A percentile compares a stretch with the other conserved stretches of the same genome.
Evolutionary conservation across 768 basidiomycete species (phyloP).

Genomic region (Epithele typhae): DNA sequence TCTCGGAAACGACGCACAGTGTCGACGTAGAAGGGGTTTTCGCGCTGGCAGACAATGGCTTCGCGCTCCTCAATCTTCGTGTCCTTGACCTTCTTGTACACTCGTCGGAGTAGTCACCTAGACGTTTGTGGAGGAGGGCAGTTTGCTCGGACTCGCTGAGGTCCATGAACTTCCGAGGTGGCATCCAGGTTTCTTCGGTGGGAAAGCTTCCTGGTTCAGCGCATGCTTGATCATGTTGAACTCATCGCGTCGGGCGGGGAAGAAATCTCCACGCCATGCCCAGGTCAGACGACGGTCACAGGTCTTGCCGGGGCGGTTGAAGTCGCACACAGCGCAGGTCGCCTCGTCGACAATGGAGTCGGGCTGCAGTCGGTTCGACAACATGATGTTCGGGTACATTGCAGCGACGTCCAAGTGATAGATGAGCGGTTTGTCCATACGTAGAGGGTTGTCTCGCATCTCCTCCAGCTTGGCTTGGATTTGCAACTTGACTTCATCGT

Average conservation of each 20-base stretch:
- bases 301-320: slow-evolving; percentile 91
- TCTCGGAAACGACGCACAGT: slow-evolving; percentile 97
- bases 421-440: slow-evolving; percentile 89
- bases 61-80: slow-evolving; percentile 92
- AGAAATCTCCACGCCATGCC: slow-evolving; percentile 99
- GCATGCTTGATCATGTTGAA: slow-evolving; percentile 99
- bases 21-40: slow-evolving; percentile 99
- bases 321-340: slow-evolving; percentile 97
- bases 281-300: slow-evolving; percentile 93
- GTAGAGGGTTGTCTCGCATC: slow-evolving; percentile 88
- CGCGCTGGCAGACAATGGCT: slow-evolving; percentile 93
- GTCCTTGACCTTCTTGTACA: slow-evolving; percentile 98
- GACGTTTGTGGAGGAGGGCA: slow-evolving; percentile 88
- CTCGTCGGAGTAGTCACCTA: slow-evolving; percentile 99
- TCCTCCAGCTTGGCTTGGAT: slow-evolving; percentile 77
- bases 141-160: slow-evolving; percentile 84
- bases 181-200: slow-evolving; percentile 68
- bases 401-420: slow-evolving; percentile 99
- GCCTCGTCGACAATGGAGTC: slow-evolving; percentile 98
- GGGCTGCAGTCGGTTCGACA: slow-evolving; percentile 97
- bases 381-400: slow-evolving; percentile 99
- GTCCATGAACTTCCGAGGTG: slow-evolving; percentile 79
- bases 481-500: slow-evolving; percentile 82
- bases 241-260: slow-evolving; percentile 95
- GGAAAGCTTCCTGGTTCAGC: slow-evolving; percentile 90